Evolutionary conservation across 2,329 filamentous ascomycete species (phyloP).

Genomic region (Aspergillus proliferans): DNA sequence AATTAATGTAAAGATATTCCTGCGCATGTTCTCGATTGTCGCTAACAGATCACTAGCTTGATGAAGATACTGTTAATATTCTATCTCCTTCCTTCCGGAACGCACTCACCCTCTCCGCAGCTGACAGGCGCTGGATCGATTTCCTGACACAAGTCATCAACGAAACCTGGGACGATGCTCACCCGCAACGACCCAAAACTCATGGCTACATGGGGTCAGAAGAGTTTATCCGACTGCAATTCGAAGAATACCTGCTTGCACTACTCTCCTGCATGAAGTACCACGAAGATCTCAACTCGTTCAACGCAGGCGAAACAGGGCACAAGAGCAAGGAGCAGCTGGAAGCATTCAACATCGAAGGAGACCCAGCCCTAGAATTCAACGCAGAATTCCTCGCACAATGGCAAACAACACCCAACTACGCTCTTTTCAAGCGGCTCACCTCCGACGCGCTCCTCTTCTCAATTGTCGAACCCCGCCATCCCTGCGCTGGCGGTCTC

Average conservation of each 20-base stretch:
- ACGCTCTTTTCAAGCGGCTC: constrained; percentile 74
- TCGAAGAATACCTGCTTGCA: constrained; percentile 91
- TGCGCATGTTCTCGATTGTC: too few species aligned
- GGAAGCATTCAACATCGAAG: constrained; percentile 59
- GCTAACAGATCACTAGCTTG: constrained; percentile 47
- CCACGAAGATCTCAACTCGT: constrained; percentile 57
- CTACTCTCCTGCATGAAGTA: constrained; percentile 87
- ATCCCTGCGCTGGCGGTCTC: constrained; percentile 87
- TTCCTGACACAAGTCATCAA: constrained; percentile 87
- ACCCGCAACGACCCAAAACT: constrained; percentile 84
- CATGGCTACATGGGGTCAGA: constrained; percentile 93
- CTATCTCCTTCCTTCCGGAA: constrained; percentile 70
- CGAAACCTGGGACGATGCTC: constrained; percentile 91
- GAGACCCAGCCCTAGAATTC: constrained; percentile 80
- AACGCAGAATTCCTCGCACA: constrained; percentile 76
- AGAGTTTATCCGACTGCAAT: constrained; percentile 94
- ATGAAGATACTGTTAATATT: constrained; percentile 79
- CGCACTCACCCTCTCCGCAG: constrained; percentile 71
- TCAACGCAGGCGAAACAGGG: constrained; percentile 41
- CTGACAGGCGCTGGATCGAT: constrained; percentile 94
- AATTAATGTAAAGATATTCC: constrained; percentile 55
- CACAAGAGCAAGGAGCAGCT: constrained; percentile 45
- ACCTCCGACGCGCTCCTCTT: constrained; percentile 79
- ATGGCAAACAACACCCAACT: constrained; percentile 86
- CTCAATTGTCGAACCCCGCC: constrained; percentile 85